Percentiles rank a stretch among this genome's conserved stretches.
phyloP scores from a whole-genome alignment of 169 alveolate species.

The Eimeria necatrix region DNA sequence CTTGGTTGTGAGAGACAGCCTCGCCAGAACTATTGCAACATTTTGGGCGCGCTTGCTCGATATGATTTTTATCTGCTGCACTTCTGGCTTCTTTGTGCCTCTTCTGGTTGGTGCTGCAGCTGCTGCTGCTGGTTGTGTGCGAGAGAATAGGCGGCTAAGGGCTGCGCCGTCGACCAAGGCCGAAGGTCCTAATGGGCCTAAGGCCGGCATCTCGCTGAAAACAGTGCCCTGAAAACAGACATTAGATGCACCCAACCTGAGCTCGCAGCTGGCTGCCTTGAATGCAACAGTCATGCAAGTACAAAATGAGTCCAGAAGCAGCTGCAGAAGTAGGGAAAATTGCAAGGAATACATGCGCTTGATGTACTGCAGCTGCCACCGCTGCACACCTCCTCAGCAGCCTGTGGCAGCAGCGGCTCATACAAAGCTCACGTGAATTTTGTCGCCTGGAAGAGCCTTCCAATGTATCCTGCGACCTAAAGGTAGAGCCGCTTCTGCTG shows the following conservation, averaged over 20 bases:
- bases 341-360: background rate
- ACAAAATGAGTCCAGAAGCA: background rate
- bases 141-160: constrained; percentile 51
- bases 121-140: constrained; percentile 30
- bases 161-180: constrained; percentile 32
- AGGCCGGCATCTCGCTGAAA: constrained; percentile 81
- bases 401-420: too few species aligned
- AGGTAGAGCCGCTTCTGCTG: constrained; percentile 77
- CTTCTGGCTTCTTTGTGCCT: constrained; percentile 11
- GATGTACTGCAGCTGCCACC: background rate
- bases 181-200: constrained; percentile 40
- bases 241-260: background rate
- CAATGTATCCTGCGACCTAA: constrained; percentile 84
- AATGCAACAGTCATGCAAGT: background rate
- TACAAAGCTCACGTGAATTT: constrained; percentile 4
- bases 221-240: constrained; percentile 79
- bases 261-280: background rate
- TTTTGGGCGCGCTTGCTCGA: constrained; percentile 84
- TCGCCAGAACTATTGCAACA: constrained; percentile 83
- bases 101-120: constrained; percentile 4
- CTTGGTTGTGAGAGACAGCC: constrained; percentile 81
- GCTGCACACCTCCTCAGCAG: too few species aligned
- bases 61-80: constrained; percentile 41
- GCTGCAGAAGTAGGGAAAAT: constrained; percentile 1
- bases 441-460: constrained; percentile 82